Base-by-base conservation (phyloP, 2,329 filamentous ascomycete genomes). In the Cytospora piceae region DNA sequence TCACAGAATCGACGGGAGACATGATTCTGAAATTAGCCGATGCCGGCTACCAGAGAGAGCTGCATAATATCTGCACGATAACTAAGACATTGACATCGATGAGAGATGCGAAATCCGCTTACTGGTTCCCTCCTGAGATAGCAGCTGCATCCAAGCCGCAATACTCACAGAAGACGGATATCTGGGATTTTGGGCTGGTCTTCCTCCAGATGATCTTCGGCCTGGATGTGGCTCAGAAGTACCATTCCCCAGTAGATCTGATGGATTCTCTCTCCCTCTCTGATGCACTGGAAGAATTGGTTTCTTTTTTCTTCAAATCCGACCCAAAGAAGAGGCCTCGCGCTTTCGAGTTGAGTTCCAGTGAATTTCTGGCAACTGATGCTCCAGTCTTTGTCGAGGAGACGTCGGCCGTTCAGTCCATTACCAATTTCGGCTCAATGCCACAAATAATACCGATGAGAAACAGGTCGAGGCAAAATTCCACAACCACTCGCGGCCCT, bases 141-240 rank as follows among this genome's bases (percentile, higher is more conserved):
- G 85, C 86, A 34, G 84, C 80, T 56, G 83, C 82, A 0, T 86
- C 84, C 66, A 89, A 85, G 32, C 83, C 83, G 34, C 81, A 90
- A 75, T 82, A 90, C 78, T 88, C 85, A 1, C 85, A 85, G 72
- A 97, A 97, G 75, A 92, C 93, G 0, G 95, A 98, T 75, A 87
- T 98, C 11, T 99, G 95, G 95, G 92, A 97, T 70, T 88, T 99
- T 72, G 95, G 95, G 5, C 87, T 97, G 34, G 86, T 97, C 6
- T 91, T 97, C 71, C 77, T 97, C 49, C 94, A 99, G 75, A 97
- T 98, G 93, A 85, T 95, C 4, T 94, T 97, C 75, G 95, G 95
- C 2, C 82, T 93, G 39, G 87, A 93, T 70, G 86, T 93, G 8
- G 82, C 90, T 22, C 84, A 90, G 66, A 90, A 89, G 66, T 94